Conservation (phyloP, 2,329 filamentous ascomycete genomes). For the Amphichorda felina region DNA sequence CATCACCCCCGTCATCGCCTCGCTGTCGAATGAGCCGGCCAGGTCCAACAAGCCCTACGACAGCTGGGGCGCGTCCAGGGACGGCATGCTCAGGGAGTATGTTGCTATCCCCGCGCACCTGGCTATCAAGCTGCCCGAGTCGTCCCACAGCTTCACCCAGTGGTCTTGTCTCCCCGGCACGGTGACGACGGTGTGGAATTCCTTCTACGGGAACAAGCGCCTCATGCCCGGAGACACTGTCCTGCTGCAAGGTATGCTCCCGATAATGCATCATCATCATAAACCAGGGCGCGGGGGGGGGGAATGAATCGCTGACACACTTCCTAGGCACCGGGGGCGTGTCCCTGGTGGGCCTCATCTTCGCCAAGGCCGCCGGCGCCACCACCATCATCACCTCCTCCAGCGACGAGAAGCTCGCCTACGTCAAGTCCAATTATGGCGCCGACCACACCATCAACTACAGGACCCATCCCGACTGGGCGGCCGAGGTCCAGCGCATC, state of each 20-base stretch:
- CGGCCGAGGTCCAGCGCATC: constrained; percentile 25
- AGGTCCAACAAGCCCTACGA: constrained; percentile 15
- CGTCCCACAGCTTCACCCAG: too few relatives aligned
- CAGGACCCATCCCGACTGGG: constrained; percentile 30
- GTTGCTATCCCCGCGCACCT: constrained; percentile 25
- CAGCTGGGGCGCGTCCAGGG: constrained; percentile 29
- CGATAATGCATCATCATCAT: not conserved
- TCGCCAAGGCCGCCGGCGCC: constrained; percentile 16
- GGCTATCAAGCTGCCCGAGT: constrained; percentile 18
- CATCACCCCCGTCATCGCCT: constrained; percentile 21
- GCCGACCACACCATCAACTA: constrained; percentile 37
- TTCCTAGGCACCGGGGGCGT: constrained; percentile 23
- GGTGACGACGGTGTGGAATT: too few relatives aligned
- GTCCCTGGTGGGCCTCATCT: constrained; percentile 19
- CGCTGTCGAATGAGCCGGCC: constrained; percentile 21
- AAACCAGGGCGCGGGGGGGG: too few relatives aligned
- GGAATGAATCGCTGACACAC: too few relatives aligned
- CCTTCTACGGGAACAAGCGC: too few relatives aligned
- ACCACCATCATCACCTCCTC: constrained; percentile 34
- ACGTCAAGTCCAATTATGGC: constrained; percentile 21
- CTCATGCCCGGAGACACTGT: constrained; percentile 24
- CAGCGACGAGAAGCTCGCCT: constrained; percentile 31
- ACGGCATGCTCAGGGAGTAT: constrained; percentile 27
- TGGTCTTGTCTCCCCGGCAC: too few relatives aligned
- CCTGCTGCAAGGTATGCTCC: constrained; percentile 25